Evolutionary conservation across 176 grass and related monocot genomes (phyloP), one percentile per base, ranked within the genome.

Genomic region (Raddia distichophylla): DNA sequence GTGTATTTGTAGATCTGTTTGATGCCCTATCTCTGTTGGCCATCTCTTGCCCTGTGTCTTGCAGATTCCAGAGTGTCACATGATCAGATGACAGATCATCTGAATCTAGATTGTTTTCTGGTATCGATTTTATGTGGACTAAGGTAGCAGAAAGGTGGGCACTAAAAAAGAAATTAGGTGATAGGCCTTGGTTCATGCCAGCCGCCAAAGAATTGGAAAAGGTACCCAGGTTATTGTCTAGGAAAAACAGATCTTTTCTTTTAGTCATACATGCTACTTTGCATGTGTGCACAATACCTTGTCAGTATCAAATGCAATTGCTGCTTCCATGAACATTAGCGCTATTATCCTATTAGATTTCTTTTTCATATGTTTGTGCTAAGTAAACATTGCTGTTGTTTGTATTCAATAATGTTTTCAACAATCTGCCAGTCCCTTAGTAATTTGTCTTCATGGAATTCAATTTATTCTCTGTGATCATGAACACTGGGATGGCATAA

Each of bases 71-170:
- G n/a, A n/a, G 53, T 67, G 53, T 51, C 58, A 67, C 85, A 69
- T 86, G 70, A 34, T 86, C 79, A 9, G 83, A 83, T 83, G 71
- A 40, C 79, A 9, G 83, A 83, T 83, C 76, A 40, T 86, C n/a
- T n/a, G n/a, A n/a, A 48, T 92, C 74, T n/a, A n/a, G n/a, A n/a
- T n/a, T n/a, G n/a, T n/a, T n/a, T n/a, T n/a, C n/a, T n/a, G n/a
- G n/a, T 75, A 7, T 8, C 32, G 35, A 33, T 66, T 54, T n/a
- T n/a, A 34, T 56, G 48, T 85, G n/a, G n/a, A n/a, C n/a, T 76
- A 83, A 53, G 60, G 19, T 46, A 87, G 69, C 37, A 11, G 76
- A 47, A 77, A 16, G 14, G 89, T 90, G 60, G 83, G 65, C 49
- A 80, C 51, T 68, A 67, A 54, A n/a, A n/a, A n/a, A 86, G 49